Base-by-base conservation (phyloP, 768 basidiomycete genomes). In the Solioccasus polychromus region DNA sequence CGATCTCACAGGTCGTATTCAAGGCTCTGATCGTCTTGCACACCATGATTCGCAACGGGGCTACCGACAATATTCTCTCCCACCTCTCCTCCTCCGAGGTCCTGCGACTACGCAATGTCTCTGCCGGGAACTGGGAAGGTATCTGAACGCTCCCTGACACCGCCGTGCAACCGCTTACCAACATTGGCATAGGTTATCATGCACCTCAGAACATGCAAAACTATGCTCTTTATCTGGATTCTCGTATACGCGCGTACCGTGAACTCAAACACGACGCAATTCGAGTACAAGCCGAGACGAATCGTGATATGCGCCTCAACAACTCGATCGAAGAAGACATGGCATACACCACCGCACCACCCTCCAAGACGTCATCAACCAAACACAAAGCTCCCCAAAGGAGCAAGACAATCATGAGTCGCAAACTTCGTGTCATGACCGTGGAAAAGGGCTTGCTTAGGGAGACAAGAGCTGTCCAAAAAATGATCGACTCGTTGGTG, bases 11-110 rank as follows among this genome's bases (percentile, higher is more conserved):
- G 93, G 78, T 98, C 54, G 93, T 91, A n/a, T 97, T 98, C 80
- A 99, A 99, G 63, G 92, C 93, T 0, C 73, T 98, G 54, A 85
- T 99, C 57, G 91, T 95, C 4, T 73, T 98, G 7, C 96, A 99
- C 64, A 91, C 85, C 25, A 92, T 99, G 90, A 89, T 98, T 63
- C 83, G 96, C 22, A 92, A 90, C 50, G 96, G 96, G n/a, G 78
- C 89, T 3, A 96, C 94, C 6, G 93, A 98, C 72, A 91, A 93
- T 61, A 80, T 97, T 11, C 77, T 97, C 17, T 73, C 79, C 11
- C 86, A 92, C 67, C 78, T 98, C 30, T 84, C 90, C 5, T 78
- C 83, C 26, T 77, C 82, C 2, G 90, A 95, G 54, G 75, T 91
- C n/a, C 70, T 98, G 26, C 78, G 83, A 45, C 69, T 98, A 45